phyloP scores from a whole-genome alignment of 805 yeast genomes.

The Barnettozyma botsteinii region DNA sequence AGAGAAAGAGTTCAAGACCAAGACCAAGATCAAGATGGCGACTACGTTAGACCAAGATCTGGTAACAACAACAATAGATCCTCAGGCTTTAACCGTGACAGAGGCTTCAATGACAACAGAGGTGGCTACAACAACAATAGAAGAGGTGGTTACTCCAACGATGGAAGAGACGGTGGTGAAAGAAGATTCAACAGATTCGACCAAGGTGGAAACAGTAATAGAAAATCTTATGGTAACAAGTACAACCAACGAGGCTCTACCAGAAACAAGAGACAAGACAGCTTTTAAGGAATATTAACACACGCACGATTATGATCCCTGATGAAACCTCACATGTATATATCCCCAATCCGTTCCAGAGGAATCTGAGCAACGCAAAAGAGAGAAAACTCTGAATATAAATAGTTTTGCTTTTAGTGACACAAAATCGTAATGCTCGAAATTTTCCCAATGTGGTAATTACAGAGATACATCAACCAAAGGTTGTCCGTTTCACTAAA shows the following conservation, averaged over 20 bases:
- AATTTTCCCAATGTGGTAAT: neutral
- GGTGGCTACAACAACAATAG: neutral
- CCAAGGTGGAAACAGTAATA: neutral
- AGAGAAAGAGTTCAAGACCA: neutral
- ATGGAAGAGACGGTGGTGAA: neutral
- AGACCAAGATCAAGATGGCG: neutral
- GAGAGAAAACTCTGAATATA: too few relatives aligned
- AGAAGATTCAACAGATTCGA: slow-evolving; percentile 3
- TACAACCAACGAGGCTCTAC: slow-evolving; percentile 4
- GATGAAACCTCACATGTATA: too few relatives aligned
- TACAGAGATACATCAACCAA: neutral
- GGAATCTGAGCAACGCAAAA: too few relatives aligned
- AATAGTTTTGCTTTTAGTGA: too few relatives aligned
- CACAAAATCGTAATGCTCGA: too few relatives aligned
- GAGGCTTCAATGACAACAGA: neutral
- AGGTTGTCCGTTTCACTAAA: neutral
- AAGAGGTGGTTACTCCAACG: neutral
- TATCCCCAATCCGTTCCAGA: too few relatives aligned
- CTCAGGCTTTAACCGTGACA: too few relatives aligned
- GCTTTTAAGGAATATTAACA: too few relatives aligned
- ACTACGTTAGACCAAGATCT: too few relatives aligned
- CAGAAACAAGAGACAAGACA: too few relatives aligned
- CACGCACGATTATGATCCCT: too few relatives aligned
- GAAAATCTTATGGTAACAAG: neutral
- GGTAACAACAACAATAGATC: too few relatives aligned